phyloP scores from a whole-genome alignment of 2,329 filamentous ascomycete species.

The Aspergillus cejpii region DNA sequence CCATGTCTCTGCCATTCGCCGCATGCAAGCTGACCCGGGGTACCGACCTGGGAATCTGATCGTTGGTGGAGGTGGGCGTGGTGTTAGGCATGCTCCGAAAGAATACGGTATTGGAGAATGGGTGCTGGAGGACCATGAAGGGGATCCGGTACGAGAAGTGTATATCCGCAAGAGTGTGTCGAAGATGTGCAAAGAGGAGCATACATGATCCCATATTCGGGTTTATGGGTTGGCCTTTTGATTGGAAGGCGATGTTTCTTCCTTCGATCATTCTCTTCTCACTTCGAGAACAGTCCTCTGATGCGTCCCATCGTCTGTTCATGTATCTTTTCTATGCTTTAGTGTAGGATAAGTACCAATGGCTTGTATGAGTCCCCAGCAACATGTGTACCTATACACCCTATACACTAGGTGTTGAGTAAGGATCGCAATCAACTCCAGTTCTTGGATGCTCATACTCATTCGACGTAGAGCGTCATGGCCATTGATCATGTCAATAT shows the following conservation, averaged over 20 bases:
- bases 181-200: slow-evolving; percentile 24
- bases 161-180: slow-evolving; percentile 47
- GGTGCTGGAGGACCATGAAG: slow-evolving; percentile 58
- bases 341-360: no score
- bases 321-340: no score
- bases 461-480: no score
- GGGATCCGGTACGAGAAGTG: slow-evolving; percentile 63
- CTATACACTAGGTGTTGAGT: no score
- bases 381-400: no score
- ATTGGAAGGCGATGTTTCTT: neutral
- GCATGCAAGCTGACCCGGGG: slow-evolving; percentile 56
- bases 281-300: no score
- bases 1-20: slow-evolving; percentile 66
- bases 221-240: neutral
- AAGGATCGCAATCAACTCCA: no score
- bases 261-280: neutral
- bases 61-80: slow-evolving; percentile 68
- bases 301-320: no score
- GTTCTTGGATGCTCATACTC: no score
- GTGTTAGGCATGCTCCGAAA: slow-evolving; percentile 54
- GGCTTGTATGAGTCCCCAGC: no score
- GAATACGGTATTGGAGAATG: slow-evolving; percentile 65
- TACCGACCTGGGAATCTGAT: slow-evolving; percentile 78
- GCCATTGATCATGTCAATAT: no score
- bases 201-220: slow-evolving; percentile 3